Conservation (phyloP, 2,329 filamentous ascomycete species). For the Fusarium aywerte region DNA sequence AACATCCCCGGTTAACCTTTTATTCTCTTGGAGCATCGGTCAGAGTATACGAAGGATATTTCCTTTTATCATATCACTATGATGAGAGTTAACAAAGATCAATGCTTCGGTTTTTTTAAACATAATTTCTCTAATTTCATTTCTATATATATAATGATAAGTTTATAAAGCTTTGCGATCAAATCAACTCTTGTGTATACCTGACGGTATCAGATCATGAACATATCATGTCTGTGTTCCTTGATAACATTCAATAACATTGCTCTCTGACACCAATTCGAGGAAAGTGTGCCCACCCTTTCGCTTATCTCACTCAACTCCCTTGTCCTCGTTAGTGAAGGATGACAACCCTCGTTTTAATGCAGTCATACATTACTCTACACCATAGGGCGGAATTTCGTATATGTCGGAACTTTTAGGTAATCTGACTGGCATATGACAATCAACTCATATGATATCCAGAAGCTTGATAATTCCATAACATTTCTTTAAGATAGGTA, state of each 20-base stretch:
- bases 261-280: too few relatives aligned
- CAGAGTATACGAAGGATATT: neutral
- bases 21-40: neutral
- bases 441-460: neutral
- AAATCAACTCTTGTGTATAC: too few relatives aligned
- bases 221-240: too few relatives aligned
- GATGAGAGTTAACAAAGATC: neutral
- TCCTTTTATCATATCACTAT: neutral
- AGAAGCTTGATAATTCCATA: neutral
- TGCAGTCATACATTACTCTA: neutral
- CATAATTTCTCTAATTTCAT: neutral
- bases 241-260: too few relatives aligned
- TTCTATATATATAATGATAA: neutral
- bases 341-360: neutral
- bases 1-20: neutral
- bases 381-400: constrained; percentile 2
- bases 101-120: neutral
- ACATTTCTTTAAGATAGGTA: constrained; percentile 5
- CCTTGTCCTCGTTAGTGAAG: neutral
- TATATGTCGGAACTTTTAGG: constrained; percentile 9
- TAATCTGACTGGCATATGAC: neutral
- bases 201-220: too few relatives aligned
- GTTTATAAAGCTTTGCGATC: neutral
- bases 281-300: neutral
- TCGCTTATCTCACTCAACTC: constrained; percentile 4